These are phyloP conservation scores for Pelargonium citronellum DNA, from an alignment of 441 rosid species.

Conservation along the genomic window DNA sequence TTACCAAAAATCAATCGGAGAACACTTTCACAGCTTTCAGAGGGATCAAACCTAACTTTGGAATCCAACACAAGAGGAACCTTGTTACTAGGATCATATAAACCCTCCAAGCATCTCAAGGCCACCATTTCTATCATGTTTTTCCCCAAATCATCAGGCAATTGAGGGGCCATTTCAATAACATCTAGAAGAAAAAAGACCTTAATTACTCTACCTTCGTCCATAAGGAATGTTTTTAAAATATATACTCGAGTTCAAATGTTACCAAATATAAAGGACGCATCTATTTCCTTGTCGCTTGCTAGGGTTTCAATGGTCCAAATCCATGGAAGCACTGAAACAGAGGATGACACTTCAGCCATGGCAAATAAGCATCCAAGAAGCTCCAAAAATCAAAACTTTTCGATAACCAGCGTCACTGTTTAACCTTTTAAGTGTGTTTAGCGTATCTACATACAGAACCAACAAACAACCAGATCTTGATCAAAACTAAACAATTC, in stretches of 20 bases:
- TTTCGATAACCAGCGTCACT: neutral
- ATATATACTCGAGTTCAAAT: neutral
- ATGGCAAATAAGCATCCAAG: neutral
- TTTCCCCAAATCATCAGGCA: slow-evolving; percentile 25
- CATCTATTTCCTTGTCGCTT: neutral
- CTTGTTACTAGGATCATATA: slow-evolving; percentile 24
- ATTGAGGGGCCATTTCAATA: slow-evolving; percentile 37
- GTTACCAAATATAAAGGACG: neutral
- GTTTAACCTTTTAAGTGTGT: too few species aligned
- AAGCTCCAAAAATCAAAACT: neutral
- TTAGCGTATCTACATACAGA: too few species aligned
- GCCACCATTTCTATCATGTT: slow-evolving; percentile 41
- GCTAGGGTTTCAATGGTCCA: slow-evolving; percentile 5
- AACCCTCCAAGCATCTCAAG: slow-evolving; percentile 50
- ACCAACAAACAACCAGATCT: too few species aligned
- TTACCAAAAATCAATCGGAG: slow-evolving; percentile 32
- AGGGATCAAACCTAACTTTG: slow-evolving; percentile 28
- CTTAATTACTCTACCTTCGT: neutral
- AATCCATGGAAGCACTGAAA: slow-evolving; percentile 3
- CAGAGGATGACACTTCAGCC: neutral
- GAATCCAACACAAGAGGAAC: slow-evolving; percentile 19
- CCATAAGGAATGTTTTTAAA: neutral
- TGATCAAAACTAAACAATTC: too few species aligned
- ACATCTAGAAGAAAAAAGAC: slow-evolving; percentile 29
- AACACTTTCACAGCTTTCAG: slow-evolving; percentile 39